Evolutionary conservation across 768 basidiomycete genomes (phyloP).

Genomic region (Cystobasidium tubakii): DNA sequence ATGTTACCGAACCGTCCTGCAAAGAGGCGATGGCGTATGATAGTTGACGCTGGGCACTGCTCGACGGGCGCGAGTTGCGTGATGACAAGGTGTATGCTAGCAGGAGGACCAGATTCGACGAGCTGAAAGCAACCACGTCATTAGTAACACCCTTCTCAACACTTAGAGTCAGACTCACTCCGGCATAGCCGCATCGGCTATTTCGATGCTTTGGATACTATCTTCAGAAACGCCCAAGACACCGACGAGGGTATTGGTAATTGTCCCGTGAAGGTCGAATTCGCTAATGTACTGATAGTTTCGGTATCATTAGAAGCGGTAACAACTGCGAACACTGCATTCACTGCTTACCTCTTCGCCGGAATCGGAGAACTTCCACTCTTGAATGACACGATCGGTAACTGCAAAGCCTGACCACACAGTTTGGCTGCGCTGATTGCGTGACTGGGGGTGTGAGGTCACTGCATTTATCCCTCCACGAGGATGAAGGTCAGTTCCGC

Average conservation of each 20-base stretch:
- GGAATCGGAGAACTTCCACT: background rate
- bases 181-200: conserved; percentile 6
- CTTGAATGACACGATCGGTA: background rate
- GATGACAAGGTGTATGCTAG: background rate
- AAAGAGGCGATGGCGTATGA: background rate
- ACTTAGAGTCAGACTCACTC: background rate
- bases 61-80: background rate
- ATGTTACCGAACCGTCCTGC: background rate
- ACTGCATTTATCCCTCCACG: conserved; percentile 10
- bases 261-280: background rate
- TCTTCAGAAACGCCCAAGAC: background rate
- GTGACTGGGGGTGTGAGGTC: background rate
- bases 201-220: background rate
- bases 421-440: background rate
- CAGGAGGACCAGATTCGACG: background rate
- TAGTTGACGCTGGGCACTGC: background rate
- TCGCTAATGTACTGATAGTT: background rate
- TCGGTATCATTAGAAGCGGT: background rate
- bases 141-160: background rate
- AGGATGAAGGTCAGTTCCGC: background rate
- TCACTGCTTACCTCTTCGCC: background rate
- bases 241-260: background rate
- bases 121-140: background rate
- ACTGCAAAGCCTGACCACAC: conserved; percentile 9
- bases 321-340: too few relatives aligned